Base-by-base conservation (phyloP, 2,329 filamentous ascomycete species). In the Venturia pyrina region DNA sequence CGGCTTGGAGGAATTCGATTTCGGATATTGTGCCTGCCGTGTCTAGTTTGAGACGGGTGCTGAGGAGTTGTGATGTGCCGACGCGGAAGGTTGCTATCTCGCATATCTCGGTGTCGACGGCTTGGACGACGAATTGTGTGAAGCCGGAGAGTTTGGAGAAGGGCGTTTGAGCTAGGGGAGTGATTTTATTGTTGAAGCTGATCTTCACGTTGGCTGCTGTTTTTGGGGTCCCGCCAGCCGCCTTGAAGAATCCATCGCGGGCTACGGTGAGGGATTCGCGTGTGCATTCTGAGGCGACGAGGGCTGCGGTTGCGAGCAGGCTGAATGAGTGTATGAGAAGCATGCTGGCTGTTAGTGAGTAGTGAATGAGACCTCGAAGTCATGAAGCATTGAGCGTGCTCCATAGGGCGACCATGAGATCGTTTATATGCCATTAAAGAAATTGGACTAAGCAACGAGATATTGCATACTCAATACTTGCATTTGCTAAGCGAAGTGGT, bases 1-100 rank as follows among this genome's bases (percentile, higher is more conserved):
- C 41, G 11, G 65, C 65, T 41, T 65, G 57, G 8, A 66, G 60
- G 62, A 66, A 66, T 21, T 66, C 65, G 34, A 66, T 57, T 56
- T 66, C 65, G n/a, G 34, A 28, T n/a, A 66, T 63, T n/a, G 34
- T 46, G 2, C 65, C 65, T 15, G 34, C n/a, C 10, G 41, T 21
- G 34, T 66, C 44, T 11, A 65, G 21, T 15, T 40, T 37, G 37
- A 66, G 60, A 15, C 65, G 65, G 5, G 59, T 59, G 19, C 60
- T 65, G 15, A 66, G 60, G 13, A 66, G 21, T 32, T 65, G 65
- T 2, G 21, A 11, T 21, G 41, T 17, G 8, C 62, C 19, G 44
- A 66, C 61, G 32, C 57, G 57, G 43, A 66, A 64, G 21, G 65
- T 65, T 3, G 65, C 65, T 13, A 66, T 64, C 46, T 66, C 28